Base-by-base conservation (phyloP, 306 rosid genomes). In the Glycine latifolia region DNA sequence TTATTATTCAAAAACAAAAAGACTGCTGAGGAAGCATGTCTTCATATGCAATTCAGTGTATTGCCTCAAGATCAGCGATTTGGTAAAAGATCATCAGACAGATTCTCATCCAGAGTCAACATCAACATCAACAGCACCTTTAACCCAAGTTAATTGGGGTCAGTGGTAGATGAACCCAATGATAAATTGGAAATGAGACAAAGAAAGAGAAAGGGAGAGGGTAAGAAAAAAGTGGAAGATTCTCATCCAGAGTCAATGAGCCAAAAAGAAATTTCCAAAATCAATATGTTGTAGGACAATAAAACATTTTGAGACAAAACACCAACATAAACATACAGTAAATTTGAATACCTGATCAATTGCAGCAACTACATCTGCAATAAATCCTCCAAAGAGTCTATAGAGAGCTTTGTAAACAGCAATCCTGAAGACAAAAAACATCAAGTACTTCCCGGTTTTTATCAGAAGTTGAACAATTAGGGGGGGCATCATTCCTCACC, bases 391-490 rank as follows among this genome's bases (percentile, higher is more conserved):
- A 85, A 96, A 96, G 48, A 93, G 89, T 86, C 97, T 89, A 88
- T 96, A 96, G 54, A 96, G 92, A 58, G 99, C 99, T 87, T 96
- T 96, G 83, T 96, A 96, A 84, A 96, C 98, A 73, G 99, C 99
- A 89, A 96, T 92, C 92, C 99, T 96, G 90, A 75, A 86, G 72
- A 82, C 71, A 88, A 50, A 76, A 61, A 55, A 82, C 53, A 78
- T 65, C 67, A 61, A 63, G 69, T n/a, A 71, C 63, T 79, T 71
- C 75, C 72, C 15, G 20, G 48, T n/a, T 53, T 75, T 76, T 79
- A 67, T 55, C 66, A 79, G 86, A 82, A 60, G 63, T 77, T 56
- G 74, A 63, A 35, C 16, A 70, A 43, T 67, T 20, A 35, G 63
- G 70, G 37, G 58, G 58, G 39, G 44, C 33, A 73, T 74, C 77